phyloP scores from a whole-genome alignment of 2,329 filamentous ascomycete genomes.

The Aureobasidium zeae region DNA sequence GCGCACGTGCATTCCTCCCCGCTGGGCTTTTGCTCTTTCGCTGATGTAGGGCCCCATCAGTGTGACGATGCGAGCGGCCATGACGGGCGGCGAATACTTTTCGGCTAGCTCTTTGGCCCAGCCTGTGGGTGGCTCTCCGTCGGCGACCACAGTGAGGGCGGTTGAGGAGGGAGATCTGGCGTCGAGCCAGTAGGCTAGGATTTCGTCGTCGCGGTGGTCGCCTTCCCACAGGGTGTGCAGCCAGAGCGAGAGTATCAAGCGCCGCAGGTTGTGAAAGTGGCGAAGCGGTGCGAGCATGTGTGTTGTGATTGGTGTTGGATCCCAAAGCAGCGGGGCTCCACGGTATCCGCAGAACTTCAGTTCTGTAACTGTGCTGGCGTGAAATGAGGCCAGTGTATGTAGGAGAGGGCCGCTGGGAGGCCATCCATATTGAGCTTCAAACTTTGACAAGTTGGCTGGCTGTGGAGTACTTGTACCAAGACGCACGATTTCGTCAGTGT shows the following conservation, averaged over 20 bases:
- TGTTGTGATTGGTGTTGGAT: slow-evolving; percentile 30
- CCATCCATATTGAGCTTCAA: slow-evolving; percentile 35
- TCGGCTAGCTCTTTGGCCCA: slow-evolving; percentile 36
- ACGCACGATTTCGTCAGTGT: slow-evolving; percentile 22
- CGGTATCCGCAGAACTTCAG: slow-evolving; percentile 42
- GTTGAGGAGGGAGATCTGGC: slow-evolving; percentile 31
- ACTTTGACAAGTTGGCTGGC: slow-evolving; percentile 24
- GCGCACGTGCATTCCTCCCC: slow-evolving; percentile 35
- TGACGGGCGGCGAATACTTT: slow-evolving; percentile 31
- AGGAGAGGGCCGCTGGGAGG: slow-evolving; percentile 31
- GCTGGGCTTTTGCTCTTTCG: slow-evolving; percentile 31
- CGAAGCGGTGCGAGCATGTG: slow-evolving; percentile 33
- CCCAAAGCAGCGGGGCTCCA: slow-evolving; percentile 34
- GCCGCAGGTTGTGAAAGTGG: slow-evolving; percentile 35
- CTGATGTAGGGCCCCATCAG: slow-evolving; percentile 35
- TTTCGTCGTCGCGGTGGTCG: slow-evolving; percentile 32
- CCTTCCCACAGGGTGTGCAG: slow-evolving; percentile 34
- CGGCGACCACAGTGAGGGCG: slow-evolving; percentile 30
- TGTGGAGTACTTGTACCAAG: slow-evolving; percentile 21
- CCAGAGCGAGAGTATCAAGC: slow-evolving; percentile 36
- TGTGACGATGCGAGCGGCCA: slow-evolving; percentile 33
- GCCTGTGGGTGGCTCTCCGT: slow-evolving; percentile 28
- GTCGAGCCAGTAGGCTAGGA: slow-evolving; percentile 38
- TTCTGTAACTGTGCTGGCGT: slow-evolving; percentile 34
- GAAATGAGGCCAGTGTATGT: slow-evolving; percentile 34